Percentiles rank a stretch among this genome's conserved stretches.
Evolutionary conservation across 345 rosid species (phyloP).

Genomic region (Dovyalis caffra): DNA sequence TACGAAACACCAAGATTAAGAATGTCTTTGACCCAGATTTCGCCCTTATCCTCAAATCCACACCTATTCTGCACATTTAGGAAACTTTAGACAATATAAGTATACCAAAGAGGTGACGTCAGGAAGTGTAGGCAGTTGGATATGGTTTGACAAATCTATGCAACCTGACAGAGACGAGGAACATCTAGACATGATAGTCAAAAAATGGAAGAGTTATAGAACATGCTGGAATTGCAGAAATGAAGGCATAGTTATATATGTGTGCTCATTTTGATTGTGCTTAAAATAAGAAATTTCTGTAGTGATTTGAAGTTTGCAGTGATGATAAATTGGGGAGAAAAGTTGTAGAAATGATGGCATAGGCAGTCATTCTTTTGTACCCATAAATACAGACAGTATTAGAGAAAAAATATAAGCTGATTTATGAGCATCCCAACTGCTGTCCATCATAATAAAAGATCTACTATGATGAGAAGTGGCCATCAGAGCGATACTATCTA

Average conservation of each 20-base stretch:
- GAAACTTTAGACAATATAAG: conserved; percentile 14
- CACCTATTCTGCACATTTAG: conserved; percentile 75
- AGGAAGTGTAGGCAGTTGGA: not conserved
- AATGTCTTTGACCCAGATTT: conserved; percentile 92
- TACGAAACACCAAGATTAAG: conserved; percentile 93
- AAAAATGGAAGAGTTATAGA: not conserved
- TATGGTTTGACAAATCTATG: not conserved
- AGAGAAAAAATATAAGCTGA: not conserved
- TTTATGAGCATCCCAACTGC: not conserved
- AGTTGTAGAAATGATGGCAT: not conserved
- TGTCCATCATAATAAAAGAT: not conserved
- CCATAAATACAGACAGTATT: no score
- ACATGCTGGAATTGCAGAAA: not conserved
- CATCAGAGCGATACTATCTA: not conserved
- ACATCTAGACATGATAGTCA: not conserved
- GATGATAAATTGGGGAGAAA: not conserved
- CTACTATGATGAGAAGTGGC: not conserved
- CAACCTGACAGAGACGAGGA: not conserved
- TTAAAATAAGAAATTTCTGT: not conserved
- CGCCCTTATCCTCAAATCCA: conserved; percentile 84
- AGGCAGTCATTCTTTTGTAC: not conserved
- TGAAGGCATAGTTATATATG: not conserved
- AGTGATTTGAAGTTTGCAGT: not conserved
- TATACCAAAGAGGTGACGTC: conserved; percentile 1
- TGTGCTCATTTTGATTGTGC: not conserved